These are phyloP conservation scores for Histomonas meleagridis DNA, from an alignment of 208 protist genomes.

Conservation along the genomic window DNA sequence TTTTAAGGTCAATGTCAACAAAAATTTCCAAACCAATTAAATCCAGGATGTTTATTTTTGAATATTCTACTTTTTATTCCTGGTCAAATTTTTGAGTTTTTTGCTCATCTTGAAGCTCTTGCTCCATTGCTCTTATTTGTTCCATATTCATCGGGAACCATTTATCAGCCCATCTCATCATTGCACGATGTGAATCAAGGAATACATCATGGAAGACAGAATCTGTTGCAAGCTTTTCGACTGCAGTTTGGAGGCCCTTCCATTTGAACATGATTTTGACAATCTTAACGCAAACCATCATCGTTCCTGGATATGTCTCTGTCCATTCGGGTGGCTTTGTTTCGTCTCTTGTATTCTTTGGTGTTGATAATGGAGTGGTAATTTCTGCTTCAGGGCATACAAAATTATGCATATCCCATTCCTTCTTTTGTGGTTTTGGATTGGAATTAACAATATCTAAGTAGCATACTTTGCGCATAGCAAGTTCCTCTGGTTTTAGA, in stretches of 20 bases:
- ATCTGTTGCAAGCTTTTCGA: not conserved
- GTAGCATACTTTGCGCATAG: not conserved
- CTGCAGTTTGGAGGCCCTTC: not conserved
- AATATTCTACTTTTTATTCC: too few species aligned
- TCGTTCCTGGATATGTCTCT: not conserved
- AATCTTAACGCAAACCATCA: not conserved
- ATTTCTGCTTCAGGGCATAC: not conserved
- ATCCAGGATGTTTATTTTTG: too few species aligned
- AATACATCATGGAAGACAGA: not conserved
- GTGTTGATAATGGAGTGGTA: not conserved
- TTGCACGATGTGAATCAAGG: not conserved
- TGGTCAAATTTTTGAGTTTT: not conserved
- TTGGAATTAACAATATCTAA: conserved; percentile 10
- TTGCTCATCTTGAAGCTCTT: not conserved
- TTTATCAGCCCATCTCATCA: not conserved
- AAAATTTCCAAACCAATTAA: too few species aligned
- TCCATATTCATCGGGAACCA: not conserved
- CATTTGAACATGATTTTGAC: not conserved
- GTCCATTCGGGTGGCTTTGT: conserved; percentile 17
- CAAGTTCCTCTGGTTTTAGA: not conserved
- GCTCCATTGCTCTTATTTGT: not conserved
- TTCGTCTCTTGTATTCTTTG: not conserved
- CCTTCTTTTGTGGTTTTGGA: conserved; percentile 23
- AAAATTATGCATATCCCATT: conserved; percentile 30
- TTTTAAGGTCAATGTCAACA: too few species aligned